phyloP scores from a whole-genome alignment of 2,329 filamentous ascomycete species.

The Xylariaceae sp. region DNA sequence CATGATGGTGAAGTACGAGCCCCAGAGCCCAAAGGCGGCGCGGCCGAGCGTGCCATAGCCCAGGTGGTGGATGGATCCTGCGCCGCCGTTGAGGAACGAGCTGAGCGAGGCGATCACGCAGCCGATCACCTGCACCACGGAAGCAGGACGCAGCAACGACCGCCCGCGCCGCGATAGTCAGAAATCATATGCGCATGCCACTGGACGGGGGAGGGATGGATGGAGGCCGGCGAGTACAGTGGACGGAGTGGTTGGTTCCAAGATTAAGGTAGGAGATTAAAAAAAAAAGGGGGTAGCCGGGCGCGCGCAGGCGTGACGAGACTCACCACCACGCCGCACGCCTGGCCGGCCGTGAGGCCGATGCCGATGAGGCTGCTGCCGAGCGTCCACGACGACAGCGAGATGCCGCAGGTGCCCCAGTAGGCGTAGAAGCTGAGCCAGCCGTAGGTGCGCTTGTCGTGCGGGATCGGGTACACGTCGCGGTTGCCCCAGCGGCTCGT shows the following conservation, averaged over 20 bases:
- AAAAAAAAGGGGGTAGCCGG: too few relatives aligned
- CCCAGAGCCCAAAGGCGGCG: constrained; percentile 10
- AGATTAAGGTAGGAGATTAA: too few relatives aligned
- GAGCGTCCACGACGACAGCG: constrained; percentile 9
- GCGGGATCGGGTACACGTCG: constrained; percentile 9
- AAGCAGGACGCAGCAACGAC: too few relatives aligned
- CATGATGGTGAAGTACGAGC: constrained; percentile 9
- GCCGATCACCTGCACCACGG: constrained; percentile 6
- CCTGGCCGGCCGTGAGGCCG: constrained; percentile 8
- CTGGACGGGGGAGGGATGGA: too few relatives aligned
- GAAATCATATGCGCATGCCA: too few relatives aligned
- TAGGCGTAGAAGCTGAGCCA: constrained; percentile 10
- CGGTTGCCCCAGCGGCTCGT: constrained; percentile 10
- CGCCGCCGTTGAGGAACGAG: constrained; percentile 9
- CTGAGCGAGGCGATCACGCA: constrained; percentile 8
- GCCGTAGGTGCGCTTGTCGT: constrained; percentile 9
- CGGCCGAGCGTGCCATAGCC: constrained; percentile 9
- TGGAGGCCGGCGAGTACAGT: too few relatives aligned
- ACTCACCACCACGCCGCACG: constrained; percentile 8
- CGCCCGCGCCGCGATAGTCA: too few relatives aligned
- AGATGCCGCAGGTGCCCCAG: constrained; percentile 11
- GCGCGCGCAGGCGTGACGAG: not conserved
- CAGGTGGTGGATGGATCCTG: constrained; percentile 9
- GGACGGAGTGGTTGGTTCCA: too few relatives aligned
- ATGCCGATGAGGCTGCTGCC: constrained; percentile 10